Evolutionary conservation across 78 protist species (phyloP).

Genomic region (Bodo saltans): DNA sequence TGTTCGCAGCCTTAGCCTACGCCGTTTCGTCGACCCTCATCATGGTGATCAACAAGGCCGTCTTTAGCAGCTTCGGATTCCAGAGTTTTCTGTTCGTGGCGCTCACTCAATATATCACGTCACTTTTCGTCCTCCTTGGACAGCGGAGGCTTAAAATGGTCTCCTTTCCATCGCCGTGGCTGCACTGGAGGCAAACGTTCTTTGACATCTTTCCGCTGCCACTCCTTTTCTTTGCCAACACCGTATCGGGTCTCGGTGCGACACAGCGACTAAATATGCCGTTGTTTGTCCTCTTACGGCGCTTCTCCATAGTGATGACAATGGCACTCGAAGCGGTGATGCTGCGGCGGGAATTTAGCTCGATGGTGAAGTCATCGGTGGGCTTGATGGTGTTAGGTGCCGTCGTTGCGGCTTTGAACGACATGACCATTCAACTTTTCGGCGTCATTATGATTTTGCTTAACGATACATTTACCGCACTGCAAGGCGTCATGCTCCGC

Average conservation of each 20-base stretch:
- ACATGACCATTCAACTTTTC: conserved; percentile 5
- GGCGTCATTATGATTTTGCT: conserved; percentile 17
- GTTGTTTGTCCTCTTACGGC: conserved; percentile 39
- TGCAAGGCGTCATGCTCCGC: conserved; percentile 13
- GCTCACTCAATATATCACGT: background rate
- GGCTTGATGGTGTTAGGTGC: conserved; percentile 38
- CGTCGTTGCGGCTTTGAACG: conserved; percentile 39
- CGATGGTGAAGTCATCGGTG: conserved; percentile 6
- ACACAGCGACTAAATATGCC: conserved; percentile 21
- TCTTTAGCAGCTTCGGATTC: conserved; percentile 21
- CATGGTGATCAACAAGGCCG: conserved; percentile 30
- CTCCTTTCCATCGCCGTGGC: background rate
- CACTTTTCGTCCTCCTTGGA: background rate
- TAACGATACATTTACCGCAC: conserved; percentile 36
- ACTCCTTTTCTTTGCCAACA: conserved; percentile 21
- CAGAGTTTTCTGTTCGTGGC: too few relatives aligned
- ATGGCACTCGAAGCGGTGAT: conserved; percentile 21
- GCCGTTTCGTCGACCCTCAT: conserved; percentile 15
- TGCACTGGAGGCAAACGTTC: background rate
- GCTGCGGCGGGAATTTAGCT: background rate
- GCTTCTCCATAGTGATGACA: conserved; percentile 32
- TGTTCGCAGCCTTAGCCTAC: conserved; percentile 25
- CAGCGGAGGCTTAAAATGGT: conserved; percentile 6
- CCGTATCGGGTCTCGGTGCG: conserved; percentile 39
- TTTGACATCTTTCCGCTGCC: conserved; percentile 23